Base-by-base conservation (phyloP, 164 flowering plant genomes). In the Nymphaea colorata region DNA sequence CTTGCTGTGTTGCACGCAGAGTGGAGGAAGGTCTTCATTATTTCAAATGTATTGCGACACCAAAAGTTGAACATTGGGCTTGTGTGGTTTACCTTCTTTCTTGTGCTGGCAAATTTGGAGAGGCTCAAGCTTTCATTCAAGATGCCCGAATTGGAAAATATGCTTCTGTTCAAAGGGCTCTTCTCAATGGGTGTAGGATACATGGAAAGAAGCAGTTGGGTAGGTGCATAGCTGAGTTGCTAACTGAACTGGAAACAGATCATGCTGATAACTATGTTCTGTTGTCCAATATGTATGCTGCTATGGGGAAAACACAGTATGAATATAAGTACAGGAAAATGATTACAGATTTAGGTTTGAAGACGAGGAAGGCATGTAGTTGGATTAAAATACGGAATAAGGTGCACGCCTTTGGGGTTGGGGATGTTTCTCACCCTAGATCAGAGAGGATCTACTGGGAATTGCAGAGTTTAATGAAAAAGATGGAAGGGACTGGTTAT, bases 401-500 rank as follows among this genome's bases (percentile, higher is more conserved):
- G 76, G 79, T 85, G 61, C 96, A 89, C 76, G 89, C 78, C 4
- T 89, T 87, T 74, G 84, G 84, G 11, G 88, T 86, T 16, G 93
- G 93, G 45, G 90, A 87, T 72, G 81, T 81, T 6, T 79, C 85
- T 59, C 93, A 87, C 76, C 96, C 91, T 8, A 83, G 84, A 71
- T 84, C 91, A 6, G 78, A 80, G 74, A 70, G 44, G 65, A 83
- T 90, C 64, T 85, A 86, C 61, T 72, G 74, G 77, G 85, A 84
- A 65, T 72, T 90, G 42, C 75, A 84, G 69, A 16, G 65, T 65
- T 71, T 86, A 71, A 75, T 77, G 82, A 67, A 77, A 75, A 77
- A 75, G 75, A 73, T 81, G 75, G 81, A 71, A 25, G 77, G 81
- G 66, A 80, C 66, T 15, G 66, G 75, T 6, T 61, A 7, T 45